Base-by-base conservation (phyloP, 2,329 filamentous ascomycete species). In the Madurella mycetomatis region DNA sequence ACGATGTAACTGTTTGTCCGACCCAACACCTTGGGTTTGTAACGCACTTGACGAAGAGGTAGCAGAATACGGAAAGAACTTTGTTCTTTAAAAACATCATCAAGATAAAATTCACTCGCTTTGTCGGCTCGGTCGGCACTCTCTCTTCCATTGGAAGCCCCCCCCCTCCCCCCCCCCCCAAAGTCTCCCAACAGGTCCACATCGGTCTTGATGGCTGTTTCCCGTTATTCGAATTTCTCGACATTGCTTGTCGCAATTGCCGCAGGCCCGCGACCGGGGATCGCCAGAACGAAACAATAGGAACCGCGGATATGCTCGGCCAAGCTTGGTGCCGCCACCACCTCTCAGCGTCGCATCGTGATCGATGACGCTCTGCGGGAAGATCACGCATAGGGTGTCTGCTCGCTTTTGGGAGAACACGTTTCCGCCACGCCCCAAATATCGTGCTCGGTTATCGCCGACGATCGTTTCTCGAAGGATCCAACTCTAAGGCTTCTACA, bases 261-360 rank as follows among this genome's bases (percentile, higher is more conserved):
- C 50, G 30, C 39, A 43, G 32, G 18, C 40, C 41, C 51, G 39
- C 41, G 18, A 52, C 51, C 37, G 11, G 32, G 43, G 55, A 62
- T 60, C 59, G 48, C 39, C 58, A 53, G 54, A 62, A 61, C 60
- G 59, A 61, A 60, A 57, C 60, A 49, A 46, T 39, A 41, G 41
- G n/a, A 25, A 43, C 34, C 19, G 18, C 48, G 2, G 15, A 47
- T 32, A 51, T 43, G 49, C 53, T 55, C 51, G 51, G 47, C 41
- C 19, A 37, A n/a, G 39, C 37, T n/a, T 42, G 9, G 31, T 49
- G 53, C 50, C 47, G 53, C 46, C 34, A 40, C 32, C 25, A 31
- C 15, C 15, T 15, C 32, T 49, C 44, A 47, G 43, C 47, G n/a
- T 41, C 42, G 18, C 43, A 53, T 47, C 50, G 39, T 37, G 54